Evolutionary conservation across 106 monocot species (phyloP).

Genomic region (Posidonia australis): DNA sequence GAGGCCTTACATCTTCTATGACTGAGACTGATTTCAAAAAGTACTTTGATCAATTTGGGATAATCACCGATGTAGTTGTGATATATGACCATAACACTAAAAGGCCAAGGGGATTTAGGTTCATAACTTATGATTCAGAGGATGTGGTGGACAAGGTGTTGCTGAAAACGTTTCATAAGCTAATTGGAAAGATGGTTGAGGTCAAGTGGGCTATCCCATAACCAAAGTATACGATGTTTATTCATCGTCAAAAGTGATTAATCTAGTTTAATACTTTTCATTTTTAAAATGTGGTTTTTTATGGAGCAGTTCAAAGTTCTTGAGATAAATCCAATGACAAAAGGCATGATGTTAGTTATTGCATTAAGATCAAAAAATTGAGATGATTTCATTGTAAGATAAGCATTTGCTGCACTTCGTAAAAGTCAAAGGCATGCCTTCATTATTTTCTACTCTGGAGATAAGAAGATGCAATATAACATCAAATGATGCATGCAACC

Average conservation of each 20-base stretch:
- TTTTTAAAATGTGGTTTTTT: no score
- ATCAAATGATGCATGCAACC: no score
- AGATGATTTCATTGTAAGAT: no score
- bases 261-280: conserved; percentile 23
- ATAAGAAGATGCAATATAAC: no score
- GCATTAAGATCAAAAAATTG: no score
- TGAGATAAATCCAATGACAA: no score
- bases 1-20: conserved; percentile 44
- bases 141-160: conserved; percentile 55
- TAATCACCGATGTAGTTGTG: conserved; percentile 54
- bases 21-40: conserved; percentile 37
- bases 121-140: conserved; percentile 65
- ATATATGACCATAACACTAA: conserved; percentile 49
- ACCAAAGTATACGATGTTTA: no score
- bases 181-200: conserved; percentile 62
- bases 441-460: no score
- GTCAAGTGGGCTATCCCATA: conserved; percentile 79
- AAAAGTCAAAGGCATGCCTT: no score
- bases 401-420: no score
- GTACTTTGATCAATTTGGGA: conserved; percentile 69
- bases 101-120: conserved; percentile 73
- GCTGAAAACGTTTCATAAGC: conserved; percentile 39
- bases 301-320: no score
- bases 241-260: conserved; percentile 14
- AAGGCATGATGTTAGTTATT: no score